Conservation (phyloP, 1,139 yeast genomes). For the Yamadazyma sp. region DNA sequence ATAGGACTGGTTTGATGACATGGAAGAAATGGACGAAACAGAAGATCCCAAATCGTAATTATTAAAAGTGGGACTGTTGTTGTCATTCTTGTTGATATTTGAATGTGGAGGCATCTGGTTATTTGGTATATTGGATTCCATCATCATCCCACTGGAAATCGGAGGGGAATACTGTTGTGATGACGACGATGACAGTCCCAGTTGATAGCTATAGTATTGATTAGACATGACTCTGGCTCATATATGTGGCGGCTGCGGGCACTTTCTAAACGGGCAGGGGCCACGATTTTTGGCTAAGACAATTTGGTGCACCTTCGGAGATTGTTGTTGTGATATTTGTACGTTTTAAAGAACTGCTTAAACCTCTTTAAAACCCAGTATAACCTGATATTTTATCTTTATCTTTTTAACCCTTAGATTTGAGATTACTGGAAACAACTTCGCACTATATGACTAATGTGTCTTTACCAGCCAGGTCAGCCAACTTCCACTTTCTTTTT, state of each 20-base stretch:
- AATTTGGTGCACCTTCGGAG: no score
- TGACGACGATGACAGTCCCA: slow-evolving; percentile 17
- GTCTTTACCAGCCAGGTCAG: neutral
- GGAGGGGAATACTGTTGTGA: slow-evolving; percentile 38
- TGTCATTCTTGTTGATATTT: slow-evolving; percentile 6
- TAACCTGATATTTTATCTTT: neutral
- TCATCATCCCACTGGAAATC: slow-evolving; percentile 14
- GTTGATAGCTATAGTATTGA: slow-evolving; percentile 33
- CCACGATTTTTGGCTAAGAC: no score
- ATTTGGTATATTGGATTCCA: slow-evolving; percentile 4
- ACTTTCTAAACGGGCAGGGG: no score
- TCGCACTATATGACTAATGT: neutral
- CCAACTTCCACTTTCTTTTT: neutral
- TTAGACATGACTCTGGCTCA: slow-evolving; percentile 15
- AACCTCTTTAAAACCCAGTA: neutral
- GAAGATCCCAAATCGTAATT: slow-evolving; percentile 21
- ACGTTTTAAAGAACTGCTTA: neutral
- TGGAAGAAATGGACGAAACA: slow-evolving; percentile 17
- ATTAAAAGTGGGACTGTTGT: slow-evolving; percentile 30
- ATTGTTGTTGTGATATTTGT: neutral
- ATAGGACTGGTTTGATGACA: slow-evolving; percentile 32
- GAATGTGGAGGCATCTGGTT: slow-evolving; percentile 15
- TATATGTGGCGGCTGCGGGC: neutral
- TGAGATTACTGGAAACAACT: neutral
- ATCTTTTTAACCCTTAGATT: no score